Base-by-base conservation (phyloP, 306 rosid genomes). In the Crotalaria pallida region DNA sequence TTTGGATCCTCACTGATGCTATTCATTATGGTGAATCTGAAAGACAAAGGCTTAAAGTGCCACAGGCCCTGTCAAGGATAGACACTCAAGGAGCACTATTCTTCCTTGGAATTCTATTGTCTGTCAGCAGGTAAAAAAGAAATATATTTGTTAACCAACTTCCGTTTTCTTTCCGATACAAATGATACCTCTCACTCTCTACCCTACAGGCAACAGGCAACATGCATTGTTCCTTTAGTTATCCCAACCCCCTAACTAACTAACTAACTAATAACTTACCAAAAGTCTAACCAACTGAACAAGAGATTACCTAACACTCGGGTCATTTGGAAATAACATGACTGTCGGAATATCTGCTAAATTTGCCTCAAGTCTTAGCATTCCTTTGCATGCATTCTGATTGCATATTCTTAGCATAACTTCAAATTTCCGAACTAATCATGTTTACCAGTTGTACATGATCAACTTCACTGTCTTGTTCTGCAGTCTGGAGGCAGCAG, bases 1-100 rank as follows among this genome's bases (percentile, higher is more conserved):
- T 94, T 70, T 94, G 98, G 98, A 80, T 94, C 80, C 86, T 94
- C 36, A 94, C 96, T 10, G 98, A 94, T 80, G 97, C 98, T n/a
- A 94, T 94, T 72, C 98, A 94, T 78, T 88, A 73, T 47, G 98
- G 98, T 15, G 97, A 90, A 85, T 87, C 98, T 19, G 96, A 90
- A 86, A 78, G 97, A 68, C 90, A 94, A 80, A 88, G 47, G 86
- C 86, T 94, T 64, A 90, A 90, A 81, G 97, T 94, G 34, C 98
- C 98, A 22, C 97, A 90, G 52, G 98, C 98, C 72, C 84, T 90
- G 45, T 94, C 98, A 56, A 83, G 95, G 71, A 94, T 94, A 58
- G 98, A 94, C 79, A 88, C 98, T 62, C 97, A 94, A 80, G 98
- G 92, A 80, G 92, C 73, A 19, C 85, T 94, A 44, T 94, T 94